A percentile compares a stretch with the other conserved stretches of the same genome.
Evolutionary conservation across 2,329 filamentous ascomycete species (phyloP).

Genomic region (Cladophialophora bantiana): DNA sequence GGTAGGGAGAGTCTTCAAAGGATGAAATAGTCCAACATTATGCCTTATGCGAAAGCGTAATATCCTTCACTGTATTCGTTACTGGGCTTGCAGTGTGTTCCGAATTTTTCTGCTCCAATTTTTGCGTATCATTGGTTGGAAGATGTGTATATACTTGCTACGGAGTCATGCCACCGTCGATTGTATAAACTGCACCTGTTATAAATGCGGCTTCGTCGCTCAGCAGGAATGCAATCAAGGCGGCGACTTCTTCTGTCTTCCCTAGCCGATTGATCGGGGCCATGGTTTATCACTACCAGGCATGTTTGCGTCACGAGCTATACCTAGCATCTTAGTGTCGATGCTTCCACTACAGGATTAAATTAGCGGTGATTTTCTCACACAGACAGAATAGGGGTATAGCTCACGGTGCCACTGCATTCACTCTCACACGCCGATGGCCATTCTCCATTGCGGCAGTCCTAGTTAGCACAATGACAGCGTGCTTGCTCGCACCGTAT

Average conservation of each 20-base stretch:
- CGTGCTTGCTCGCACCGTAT: slow-evolving; percentile 59
- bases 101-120: no score
- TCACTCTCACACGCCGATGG: slow-evolving; percentile 42
- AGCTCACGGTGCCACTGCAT: slow-evolving; percentile 44
- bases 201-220: slow-evolving; percentile 55
- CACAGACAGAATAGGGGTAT: neutral
- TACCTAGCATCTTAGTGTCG: slow-evolving; percentile 11
- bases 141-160: neutral
- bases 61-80: no score
- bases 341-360: neutral
- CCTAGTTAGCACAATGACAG: slow-evolving; percentile 64
- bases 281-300: neutral
- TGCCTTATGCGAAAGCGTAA: no score
- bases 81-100: no score
- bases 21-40: no score
- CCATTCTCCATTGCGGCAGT: slow-evolving; percentile 65
- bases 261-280: slow-evolving; percentile 8
- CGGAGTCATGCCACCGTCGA: slow-evolving; percentile 52
- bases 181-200: slow-evolving; percentile 53
- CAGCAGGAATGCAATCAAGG: slow-evolving; percentile 58
- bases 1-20: no score
- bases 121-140: no score
- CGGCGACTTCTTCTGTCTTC: slow-evolving; percentile 45
- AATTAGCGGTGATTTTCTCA: neutral
- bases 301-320: neutral